These are phyloP conservation scores for Verticillium klebahnii DNA, from an alignment of 2,329 filamentous ascomycete species.

Conservation along the genomic window DNA sequence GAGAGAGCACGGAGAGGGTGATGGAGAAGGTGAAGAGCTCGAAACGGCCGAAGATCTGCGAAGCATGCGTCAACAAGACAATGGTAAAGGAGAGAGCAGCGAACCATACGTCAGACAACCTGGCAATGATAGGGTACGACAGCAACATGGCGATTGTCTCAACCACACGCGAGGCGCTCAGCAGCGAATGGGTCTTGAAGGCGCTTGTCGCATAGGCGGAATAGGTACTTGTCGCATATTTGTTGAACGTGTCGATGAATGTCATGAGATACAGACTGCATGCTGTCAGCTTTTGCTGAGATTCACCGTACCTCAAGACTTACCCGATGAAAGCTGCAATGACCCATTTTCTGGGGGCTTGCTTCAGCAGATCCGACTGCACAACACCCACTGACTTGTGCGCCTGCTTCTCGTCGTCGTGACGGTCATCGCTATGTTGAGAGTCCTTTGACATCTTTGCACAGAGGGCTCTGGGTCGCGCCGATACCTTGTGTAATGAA, in stretches of 20 bases:
- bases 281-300: neutral
- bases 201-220: slow-evolving; percentile 26
- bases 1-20: slow-evolving; percentile 41
- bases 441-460: neutral
- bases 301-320: neutral
- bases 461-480: neutral
- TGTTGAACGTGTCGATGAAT: slow-evolving; percentile 23
- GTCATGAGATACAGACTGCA: slow-evolving; percentile 13
- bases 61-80: slow-evolving; percentile 17
- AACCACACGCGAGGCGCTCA: slow-evolving; percentile 43
- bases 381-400: neutral
- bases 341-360: neutral
- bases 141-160: slow-evolving; percentile 43
- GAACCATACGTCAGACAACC: slow-evolving; percentile 42
- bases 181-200: slow-evolving; percentile 43
- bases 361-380: neutral
- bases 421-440: neutral
- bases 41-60: slow-evolving; percentile 43
- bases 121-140: slow-evolving; percentile 55
- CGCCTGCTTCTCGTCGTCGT: neutral
- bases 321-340: neutral
- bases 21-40: slow-evolving; percentile 40
- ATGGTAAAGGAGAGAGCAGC: no score
- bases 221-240: slow-evolving; percentile 25
- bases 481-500: no score